Evolutionary conservation across 1,139 yeast genomes (phyloP).

Genomic region (Geotrichum candidum): DNA sequence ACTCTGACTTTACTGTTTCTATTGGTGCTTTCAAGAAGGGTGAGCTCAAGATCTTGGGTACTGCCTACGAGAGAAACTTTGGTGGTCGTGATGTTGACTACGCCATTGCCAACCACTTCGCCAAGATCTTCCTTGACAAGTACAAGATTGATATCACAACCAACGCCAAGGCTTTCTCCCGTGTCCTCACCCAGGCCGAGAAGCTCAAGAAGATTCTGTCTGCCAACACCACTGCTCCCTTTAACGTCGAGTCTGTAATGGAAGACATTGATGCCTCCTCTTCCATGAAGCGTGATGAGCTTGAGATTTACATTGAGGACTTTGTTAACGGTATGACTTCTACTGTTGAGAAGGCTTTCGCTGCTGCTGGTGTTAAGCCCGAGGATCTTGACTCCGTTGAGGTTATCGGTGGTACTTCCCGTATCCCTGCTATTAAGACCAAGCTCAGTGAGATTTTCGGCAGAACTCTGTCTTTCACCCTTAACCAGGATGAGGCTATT

Average conservation of each 20-base stretch:
- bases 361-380: slow-evolving; percentile 64
- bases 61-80: slow-evolving; percentile 90
- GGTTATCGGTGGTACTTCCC: slow-evolving; percentile 96
- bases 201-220: slow-evolving; percentile 91
- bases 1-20: slow-evolving; percentile 88
- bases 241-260: slow-evolving; percentile 94
- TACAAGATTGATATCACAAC: slow-evolving; percentile 87
- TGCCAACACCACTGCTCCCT: slow-evolving; percentile 92
- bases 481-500: slow-evolving; percentile 98
- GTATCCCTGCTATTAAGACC: slow-evolving; percentile 90
- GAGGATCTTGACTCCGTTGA: slow-evolving; percentile 85
- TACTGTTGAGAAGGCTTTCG: slow-evolving; percentile 79
- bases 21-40: slow-evolving; percentile 93
- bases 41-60: slow-evolving; percentile 86
- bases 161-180: slow-evolving; percentile 91
- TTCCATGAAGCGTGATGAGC: slow-evolving; percentile 81
- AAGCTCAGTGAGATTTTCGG: slow-evolving; percentile 75
- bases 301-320: slow-evolving; percentile 84
- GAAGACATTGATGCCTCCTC: slow-evolving; percentile 94
- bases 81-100: slow-evolving; percentile 97
- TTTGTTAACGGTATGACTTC: slow-evolving; percentile 65
- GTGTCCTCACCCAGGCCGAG: slow-evolving; percentile 89
- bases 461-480: slow-evolving; percentile 84
- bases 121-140: slow-evolving; percentile 82
- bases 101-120: slow-evolving; percentile 92